Evolutionary conservation across 164 flowering plant genomes (phyloP).

Genomic region (Stephania yunnanensis): DNA sequence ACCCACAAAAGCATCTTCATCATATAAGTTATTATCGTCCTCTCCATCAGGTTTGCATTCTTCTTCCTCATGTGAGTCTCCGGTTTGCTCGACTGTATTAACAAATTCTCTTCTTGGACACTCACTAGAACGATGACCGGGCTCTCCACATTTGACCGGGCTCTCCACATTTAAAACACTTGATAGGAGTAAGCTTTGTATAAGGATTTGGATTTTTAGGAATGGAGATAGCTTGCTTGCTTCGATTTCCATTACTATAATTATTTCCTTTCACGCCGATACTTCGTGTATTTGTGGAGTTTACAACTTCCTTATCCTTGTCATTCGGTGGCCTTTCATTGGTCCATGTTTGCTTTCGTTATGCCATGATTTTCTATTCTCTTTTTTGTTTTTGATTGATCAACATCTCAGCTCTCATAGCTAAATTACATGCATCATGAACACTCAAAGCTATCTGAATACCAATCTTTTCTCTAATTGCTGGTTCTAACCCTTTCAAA

Average conservation of each 20-base stretch:
- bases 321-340: not conserved
- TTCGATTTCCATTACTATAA: not conserved
- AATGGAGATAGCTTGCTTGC: not conserved
- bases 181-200: not conserved
- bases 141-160: not conserved
- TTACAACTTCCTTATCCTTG: not conserved
- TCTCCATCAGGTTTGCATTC: not conserved
- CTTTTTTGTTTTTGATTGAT: no score
- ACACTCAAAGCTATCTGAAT: not conserved
- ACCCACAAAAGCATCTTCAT: not conserved
- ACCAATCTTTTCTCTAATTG: not conserved
- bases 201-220: not conserved
- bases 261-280: not conserved
- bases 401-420: not conserved
- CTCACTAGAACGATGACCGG: not conserved
- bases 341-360: no score
- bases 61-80: not conserved
- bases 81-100: not conserved
- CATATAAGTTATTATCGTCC: not conserved
- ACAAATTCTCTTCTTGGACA: not conserved
- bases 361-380: no score
- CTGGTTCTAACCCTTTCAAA: not conserved
- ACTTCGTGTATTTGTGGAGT: not conserved
- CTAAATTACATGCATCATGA: not conserved
- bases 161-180: not conserved